Conservation (phyloP, 495 filamentous ascomycete species). For the Polyplosphaeria fusca region DNA sequence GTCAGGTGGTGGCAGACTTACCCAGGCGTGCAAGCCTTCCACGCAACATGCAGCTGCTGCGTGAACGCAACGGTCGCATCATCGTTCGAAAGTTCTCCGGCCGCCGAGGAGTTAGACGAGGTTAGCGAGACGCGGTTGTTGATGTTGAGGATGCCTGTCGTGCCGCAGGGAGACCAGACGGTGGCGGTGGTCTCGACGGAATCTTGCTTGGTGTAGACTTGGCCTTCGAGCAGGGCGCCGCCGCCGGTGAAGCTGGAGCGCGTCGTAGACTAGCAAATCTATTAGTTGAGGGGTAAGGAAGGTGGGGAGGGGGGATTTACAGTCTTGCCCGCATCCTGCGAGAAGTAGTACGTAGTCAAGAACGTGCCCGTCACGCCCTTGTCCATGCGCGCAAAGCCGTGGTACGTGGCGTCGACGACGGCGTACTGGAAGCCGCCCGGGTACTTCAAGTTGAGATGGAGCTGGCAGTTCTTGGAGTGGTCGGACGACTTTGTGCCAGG, state of each 20-base stretch:
- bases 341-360: conserved; percentile 59
- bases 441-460: conserved; percentile 57
- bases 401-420: conserved; percentile 54
- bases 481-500: conserved; percentile 43
- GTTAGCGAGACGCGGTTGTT: conserved; percentile 58
- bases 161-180: conserved; percentile 58
- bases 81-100: conserved; percentile 53
- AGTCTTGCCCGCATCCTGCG: conserved; percentile 25
- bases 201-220: conserved; percentile 59
- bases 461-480: conserved; percentile 57
- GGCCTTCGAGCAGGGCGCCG: conserved; percentile 41
- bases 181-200: conserved; percentile 50
- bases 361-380: conserved; percentile 53
- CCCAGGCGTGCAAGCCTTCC: conserved; percentile 45
- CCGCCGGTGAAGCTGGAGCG: conserved; percentile 48
- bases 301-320: conserved; percentile 3
- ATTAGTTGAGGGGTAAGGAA: background rate
- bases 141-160: conserved; percentile 56
- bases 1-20: no score
- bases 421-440: conserved; percentile 59
- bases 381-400: conserved; percentile 56
- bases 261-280: conserved; percentile 51
- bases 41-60: conserved; percentile 54
- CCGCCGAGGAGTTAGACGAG: conserved; percentile 44
- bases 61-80: conserved; percentile 56